Base-by-base conservation (phyloP, 1,284 basidiomycete species). In the Mycosarcoma maydis region DNA sequence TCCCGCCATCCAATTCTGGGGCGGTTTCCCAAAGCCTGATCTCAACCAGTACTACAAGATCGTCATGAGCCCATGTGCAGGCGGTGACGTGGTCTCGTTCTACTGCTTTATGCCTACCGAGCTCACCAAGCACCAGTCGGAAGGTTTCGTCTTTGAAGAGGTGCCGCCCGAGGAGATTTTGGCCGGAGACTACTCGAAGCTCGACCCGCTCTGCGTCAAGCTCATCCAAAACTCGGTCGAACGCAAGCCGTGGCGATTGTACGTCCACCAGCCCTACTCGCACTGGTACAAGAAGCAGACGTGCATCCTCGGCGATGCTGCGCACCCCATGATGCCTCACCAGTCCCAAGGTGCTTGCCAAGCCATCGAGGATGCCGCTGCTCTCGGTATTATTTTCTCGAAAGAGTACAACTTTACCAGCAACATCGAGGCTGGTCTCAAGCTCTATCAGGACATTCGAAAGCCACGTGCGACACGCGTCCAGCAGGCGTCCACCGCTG, bases 1-100 rank as follows among this genome's bases (percentile, higher is more conserved):
- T 45, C 80, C 80, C 13, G 80, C 81, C 13, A 82, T 80, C 36
- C 82, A 83, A 65, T 83, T 82, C 77, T 83, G 83, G 83, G 83
- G 83, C 20, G 83, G 83, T 3, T 72, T 69, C 32, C 58, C 72
- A 22, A 61, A 60, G 40, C 29, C 26, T 4, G 48, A 55, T 22
- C 54, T 74, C 37, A 68, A 57, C 39, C 72, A 72, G 30, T 83
- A 81, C 74, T 83, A 82, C 76, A 83, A 83, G 73, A 82, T 83
- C 45, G 83, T 83, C 62, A 82, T 83, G 80, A 71, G 66, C 38
- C 82, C 82, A 0, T 82, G 81, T 53, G 74, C 77, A 5, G 77
- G 65, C 33, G 80, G 77, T 37, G 72, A 81, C 29, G 49, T 83
- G 43, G 76, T 83, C 19, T 83, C 81, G 13, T 83, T 83, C 76